These are phyloP conservation scores for Ploettnerulaceae sp. DNA, from an alignment of 2,329 filamentous ascomycete species.

Conservation along the genomic window DNA sequence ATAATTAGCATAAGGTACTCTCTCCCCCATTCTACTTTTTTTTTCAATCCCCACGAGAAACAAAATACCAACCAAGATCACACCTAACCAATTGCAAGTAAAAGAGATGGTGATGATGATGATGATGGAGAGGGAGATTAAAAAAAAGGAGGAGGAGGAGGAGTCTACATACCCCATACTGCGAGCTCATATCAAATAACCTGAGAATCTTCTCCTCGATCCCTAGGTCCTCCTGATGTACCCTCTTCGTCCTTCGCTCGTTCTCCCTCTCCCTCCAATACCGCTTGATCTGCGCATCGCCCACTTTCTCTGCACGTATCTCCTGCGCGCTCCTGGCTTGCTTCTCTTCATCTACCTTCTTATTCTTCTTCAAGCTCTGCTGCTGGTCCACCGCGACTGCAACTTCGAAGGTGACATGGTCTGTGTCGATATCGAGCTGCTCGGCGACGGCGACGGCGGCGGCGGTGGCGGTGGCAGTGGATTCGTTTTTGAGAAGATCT, in stretches of 20 bases:
- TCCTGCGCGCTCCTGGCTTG: slow-evolving; percentile 50
- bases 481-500: slow-evolving; percentile 11
- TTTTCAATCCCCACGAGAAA: no score
- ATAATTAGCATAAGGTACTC: slow-evolving; percentile 4
- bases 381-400: slow-evolving; percentile 25
- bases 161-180: slow-evolving; percentile 75
- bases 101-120: no score
- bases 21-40: background rate
- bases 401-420: slow-evolving; percentile 17
- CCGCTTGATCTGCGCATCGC: slow-evolving; percentile 61
- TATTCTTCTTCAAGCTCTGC: slow-evolving; percentile 15
- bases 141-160: background rate
- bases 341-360: no score
- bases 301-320: slow-evolving; percentile 57
- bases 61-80: slow-evolving; percentile 16
- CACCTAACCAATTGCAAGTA: background rate
- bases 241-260: slow-evolving; percentile 59
- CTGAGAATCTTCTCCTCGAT: slow-evolving; percentile 80
- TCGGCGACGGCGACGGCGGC: no score
- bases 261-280: slow-evolving; percentile 76
- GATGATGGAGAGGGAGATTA: background rate
- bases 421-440: no score
- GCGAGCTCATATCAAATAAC: slow-evolving; percentile 86
- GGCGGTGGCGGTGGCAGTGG: background rate
- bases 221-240: slow-evolving; percentile 72